phyloP scores from a whole-genome alignment of 768 basidiomycete species.

The Trametes cingulata region DNA sequence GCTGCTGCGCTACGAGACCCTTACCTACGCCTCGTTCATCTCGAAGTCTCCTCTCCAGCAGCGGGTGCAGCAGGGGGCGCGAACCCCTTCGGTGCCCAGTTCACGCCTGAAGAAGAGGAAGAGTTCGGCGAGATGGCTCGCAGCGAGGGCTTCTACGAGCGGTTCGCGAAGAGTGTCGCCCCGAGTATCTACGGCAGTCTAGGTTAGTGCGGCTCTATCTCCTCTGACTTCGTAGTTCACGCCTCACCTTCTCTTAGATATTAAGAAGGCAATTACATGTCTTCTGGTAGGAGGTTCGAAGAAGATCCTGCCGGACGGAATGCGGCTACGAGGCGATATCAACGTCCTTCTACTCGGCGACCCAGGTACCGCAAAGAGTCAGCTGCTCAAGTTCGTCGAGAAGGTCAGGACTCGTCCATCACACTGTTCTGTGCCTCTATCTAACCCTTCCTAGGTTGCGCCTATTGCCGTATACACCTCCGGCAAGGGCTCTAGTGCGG shows the following conservation, averaged over 20 bases:
- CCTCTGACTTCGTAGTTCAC: not conserved
- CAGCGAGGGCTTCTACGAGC: constrained; percentile 87
- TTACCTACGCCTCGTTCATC: constrained; percentile 89
- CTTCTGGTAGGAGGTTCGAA: constrained; percentile 97
- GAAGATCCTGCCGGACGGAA: constrained; percentile 95
- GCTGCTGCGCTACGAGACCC: constrained; percentile 90
- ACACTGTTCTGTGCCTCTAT: not conserved
- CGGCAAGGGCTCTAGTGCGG: constrained; percentile 97
- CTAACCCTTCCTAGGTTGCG: constrained; percentile 61
- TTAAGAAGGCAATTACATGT: constrained; percentile 96
- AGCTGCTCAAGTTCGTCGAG: constrained; percentile 97
- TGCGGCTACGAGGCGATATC: constrained; percentile 96
- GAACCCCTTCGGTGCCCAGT: constrained; percentile 86
- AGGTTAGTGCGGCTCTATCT: constrained; percentile 49
- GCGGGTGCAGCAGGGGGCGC: constrained; percentile 65
- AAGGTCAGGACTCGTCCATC: constrained; percentile 51
- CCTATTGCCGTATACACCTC: constrained; percentile 99
- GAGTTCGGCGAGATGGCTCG: constrained; percentile 92
- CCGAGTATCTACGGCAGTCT: constrained; percentile 96
- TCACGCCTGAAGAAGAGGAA: constrained; percentile 95
- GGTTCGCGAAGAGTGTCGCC: constrained; percentile 90
- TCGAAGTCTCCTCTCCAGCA: constrained; percentile 85
- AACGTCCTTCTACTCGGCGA: constrained; percentile 96
- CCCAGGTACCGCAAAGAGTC: constrained; percentile 98
- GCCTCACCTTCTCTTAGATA: constrained; percentile 76